Percentiles rank a stretch among this genome's conserved stretches.
These are phyloP conservation scores for Thielaviopsis euricoi DNA, from an alignment of 2,329 filamentous ascomycete species.

Conservation along the genomic window DNA sequence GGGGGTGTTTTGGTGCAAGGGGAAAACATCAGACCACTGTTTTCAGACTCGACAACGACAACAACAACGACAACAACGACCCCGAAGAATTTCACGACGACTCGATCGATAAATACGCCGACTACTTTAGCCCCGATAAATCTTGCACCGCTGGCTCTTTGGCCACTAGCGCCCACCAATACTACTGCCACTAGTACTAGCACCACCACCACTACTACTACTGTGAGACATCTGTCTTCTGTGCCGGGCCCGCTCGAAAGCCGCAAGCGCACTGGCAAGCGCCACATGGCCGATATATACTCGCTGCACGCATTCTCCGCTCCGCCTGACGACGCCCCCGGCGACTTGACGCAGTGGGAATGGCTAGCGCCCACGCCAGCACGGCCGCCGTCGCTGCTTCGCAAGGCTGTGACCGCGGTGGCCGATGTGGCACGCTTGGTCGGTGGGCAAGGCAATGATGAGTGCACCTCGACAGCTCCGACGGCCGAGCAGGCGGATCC, in stretches of 20 bases:
- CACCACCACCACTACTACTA: too few relatives aligned
- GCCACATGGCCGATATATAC: slow-evolving; percentile 35
- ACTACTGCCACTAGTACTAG: too few relatives aligned
- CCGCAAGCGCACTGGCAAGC: slow-evolving; percentile 34
- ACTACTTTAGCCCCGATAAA: too few relatives aligned
- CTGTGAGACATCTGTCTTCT: slow-evolving; percentile 22
- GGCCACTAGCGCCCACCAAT: too few relatives aligned
- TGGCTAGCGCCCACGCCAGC: slow-evolving; percentile 32
- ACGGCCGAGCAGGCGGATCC: slow-evolving; percentile 1
- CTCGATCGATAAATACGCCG: too few relatives aligned
- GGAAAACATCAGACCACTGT: too few relatives aligned
- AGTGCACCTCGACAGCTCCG: too few relatives aligned
- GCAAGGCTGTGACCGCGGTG: neutral
- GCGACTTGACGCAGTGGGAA: slow-evolving; percentile 30
- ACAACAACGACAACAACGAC: too few relatives aligned
- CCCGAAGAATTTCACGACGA: too few relatives aligned
- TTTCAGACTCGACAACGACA: too few relatives aligned
- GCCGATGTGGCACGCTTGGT: neutral
- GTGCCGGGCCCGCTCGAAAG: slow-evolving; percentile 38
- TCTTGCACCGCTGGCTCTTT: neutral
- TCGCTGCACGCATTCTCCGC: slow-evolving; percentile 23
- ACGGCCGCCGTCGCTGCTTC: neutral
- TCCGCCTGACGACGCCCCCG: slow-evolving; percentile 22
- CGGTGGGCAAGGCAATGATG: too few relatives aligned
- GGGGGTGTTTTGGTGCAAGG: too few relatives aligned